Percentiles rank a stretch among this genome's conserved stretches.
Conservation (phyloP, 495 filamentous ascomycete species). For the Aspergillus avenaceus region DNA sequence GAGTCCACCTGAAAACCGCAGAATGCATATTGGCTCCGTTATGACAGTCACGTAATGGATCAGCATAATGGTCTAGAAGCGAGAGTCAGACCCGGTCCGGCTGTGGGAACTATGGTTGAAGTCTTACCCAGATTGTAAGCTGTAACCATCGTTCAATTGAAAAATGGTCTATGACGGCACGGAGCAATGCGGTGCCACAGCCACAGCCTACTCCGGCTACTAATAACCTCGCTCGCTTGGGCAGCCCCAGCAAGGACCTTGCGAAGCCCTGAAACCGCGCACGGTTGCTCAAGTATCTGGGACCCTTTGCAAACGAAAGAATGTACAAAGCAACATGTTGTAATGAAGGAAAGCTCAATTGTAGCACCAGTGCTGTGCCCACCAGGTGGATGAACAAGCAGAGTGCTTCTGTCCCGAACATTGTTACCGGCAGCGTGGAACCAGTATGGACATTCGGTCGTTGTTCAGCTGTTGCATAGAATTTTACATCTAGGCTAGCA, state of each 20-base stretch:
- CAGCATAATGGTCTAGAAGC: background rate
- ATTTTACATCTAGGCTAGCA: background rate
- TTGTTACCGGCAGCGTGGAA: background rate
- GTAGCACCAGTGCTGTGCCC: background rate
- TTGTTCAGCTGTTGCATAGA: background rate
- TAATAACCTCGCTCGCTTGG: background rate
- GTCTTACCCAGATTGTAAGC: background rate
- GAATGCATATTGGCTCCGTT: background rate
- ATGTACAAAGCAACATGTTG: background rate
- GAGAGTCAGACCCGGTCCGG: background rate
- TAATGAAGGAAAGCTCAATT: background rate
- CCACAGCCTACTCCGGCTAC: background rate
- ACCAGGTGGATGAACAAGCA: background rate
- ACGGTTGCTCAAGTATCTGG: background rate
- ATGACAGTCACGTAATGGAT: background rate
- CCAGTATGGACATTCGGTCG: too few species aligned
- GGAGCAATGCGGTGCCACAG: background rate
- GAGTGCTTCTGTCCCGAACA: background rate
- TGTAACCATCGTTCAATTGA: background rate
- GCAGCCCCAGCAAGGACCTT: background rate
- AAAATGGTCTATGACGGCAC: background rate
- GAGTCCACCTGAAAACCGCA: background rate
- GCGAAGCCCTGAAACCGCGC: background rate
- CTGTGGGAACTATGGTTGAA: background rate
- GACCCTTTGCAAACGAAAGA: background rate